Evolutionary conservation across 345 rosid species (phyloP).

Genomic region (Balakata baccata): DNA sequence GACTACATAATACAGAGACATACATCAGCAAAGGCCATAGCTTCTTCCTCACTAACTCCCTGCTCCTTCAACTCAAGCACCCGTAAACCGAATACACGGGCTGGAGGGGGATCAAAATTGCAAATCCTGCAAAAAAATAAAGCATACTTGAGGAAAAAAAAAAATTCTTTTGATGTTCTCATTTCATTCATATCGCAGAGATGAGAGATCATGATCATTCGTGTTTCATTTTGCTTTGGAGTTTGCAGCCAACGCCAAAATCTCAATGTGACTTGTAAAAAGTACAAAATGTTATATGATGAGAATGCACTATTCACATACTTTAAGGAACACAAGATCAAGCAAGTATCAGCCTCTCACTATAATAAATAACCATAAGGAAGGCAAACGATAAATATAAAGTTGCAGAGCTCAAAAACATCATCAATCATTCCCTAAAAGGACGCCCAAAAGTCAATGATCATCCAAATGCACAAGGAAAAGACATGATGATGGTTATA

Average conservation of each 20-base stretch:
- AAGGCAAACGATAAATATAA: not conserved
- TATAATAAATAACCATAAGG: not conserved
- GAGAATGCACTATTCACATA: not conserved
- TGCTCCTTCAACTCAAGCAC: conserved; percentile 73
- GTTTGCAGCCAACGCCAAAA: not conserved
- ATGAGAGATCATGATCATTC: not conserved
- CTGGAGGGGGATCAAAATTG: conserved; percentile 66
- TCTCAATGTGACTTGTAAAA: not conserved
- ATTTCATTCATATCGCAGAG: not conserved
- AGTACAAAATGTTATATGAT: not conserved
- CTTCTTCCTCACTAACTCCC: conserved; percentile 72
- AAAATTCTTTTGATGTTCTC: not conserved
- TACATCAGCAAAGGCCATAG: conserved; percentile 77
- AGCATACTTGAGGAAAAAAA: conserved; percentile 3
- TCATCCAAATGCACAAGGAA: not conserved
- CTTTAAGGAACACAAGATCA: not conserved
- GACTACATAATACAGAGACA: conserved; percentile 19
- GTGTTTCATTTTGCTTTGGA: not conserved
- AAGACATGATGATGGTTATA: not conserved
- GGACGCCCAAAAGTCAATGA: not conserved
- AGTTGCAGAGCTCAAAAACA: not conserved
- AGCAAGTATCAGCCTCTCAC: not conserved
- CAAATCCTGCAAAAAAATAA: conserved; percentile 46
- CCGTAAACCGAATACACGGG: conserved; percentile 67
- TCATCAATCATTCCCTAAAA: not conserved